Conservation (phyloP, 2,329 filamentous ascomycete genomes). For the Sclerotinia spermophila region DNA sequence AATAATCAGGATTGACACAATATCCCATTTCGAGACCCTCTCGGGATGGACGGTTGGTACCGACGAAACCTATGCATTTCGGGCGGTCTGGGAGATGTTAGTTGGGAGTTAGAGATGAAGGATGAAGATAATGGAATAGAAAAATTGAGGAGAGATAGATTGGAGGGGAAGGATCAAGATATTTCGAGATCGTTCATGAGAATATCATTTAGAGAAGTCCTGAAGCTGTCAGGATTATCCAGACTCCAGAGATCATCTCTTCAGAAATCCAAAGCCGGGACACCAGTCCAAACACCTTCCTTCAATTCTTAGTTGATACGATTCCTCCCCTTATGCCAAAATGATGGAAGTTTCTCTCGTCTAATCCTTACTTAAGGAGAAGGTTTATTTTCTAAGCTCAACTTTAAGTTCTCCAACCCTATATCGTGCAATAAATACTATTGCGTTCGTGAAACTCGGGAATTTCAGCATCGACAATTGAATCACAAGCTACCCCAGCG, state of each 20-base stretch:
- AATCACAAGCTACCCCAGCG: not conserved
- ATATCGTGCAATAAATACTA: not conserved
- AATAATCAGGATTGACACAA: constrained; percentile 29
- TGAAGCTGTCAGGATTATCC: not conserved
- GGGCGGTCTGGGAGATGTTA: not conserved
- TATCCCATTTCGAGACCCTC: constrained; percentile 6
- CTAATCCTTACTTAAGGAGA: not conserved
- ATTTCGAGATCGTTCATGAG: fast-evolving
- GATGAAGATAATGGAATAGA: no score
- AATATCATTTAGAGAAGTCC: not conserved
- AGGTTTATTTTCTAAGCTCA: not conserved
- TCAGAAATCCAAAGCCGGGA: no score
- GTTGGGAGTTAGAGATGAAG: not conserved
- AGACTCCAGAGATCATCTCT: not conserved
- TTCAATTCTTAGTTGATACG: no score
- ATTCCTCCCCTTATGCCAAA: not conserved
- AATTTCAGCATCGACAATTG: not conserved
- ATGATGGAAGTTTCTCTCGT: not conserved
- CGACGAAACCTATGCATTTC: not conserved
- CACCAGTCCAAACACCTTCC: not conserved
- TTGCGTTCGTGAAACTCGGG: no score
- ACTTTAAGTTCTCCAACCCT: not conserved
- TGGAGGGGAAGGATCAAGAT: not conserved
- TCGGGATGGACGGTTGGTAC: not conserved
- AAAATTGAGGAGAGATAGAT: no score